Conservation (phyloP, 2,329 filamentous ascomycete species). For the Colletotrichum cereale region DNA sequence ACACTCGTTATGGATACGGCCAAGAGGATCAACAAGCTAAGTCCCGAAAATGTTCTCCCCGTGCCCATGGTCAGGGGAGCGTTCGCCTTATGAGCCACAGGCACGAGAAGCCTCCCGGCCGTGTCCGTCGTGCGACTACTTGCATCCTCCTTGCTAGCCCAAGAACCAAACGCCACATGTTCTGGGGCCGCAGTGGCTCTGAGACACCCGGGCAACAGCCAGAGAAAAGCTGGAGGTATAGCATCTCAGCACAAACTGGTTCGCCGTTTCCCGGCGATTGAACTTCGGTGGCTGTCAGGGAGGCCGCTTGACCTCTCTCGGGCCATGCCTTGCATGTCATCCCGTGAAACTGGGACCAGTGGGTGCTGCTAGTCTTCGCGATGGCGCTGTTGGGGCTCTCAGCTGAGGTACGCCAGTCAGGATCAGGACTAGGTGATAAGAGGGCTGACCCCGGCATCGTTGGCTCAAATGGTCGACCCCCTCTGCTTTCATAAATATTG, state of each 20-base stretch:
- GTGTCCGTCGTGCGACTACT: not conserved
- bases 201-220: conserved; percentile 13
- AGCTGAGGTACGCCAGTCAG: conserved; percentile 34
- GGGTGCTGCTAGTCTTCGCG: not conserved
- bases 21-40: too few relatives aligned
- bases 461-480: not conserved
- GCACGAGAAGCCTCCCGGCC: not conserved
- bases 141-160: not conserved
- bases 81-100: conserved; percentile 20
- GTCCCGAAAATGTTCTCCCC: not conserved
- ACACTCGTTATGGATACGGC: not conserved
- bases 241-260: not conserved
- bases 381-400: conserved; percentile 19
- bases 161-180: not conserved
- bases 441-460: conserved; percentile 8
- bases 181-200: not conserved
- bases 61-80: not conserved
- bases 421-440: conserved; percentile 3
- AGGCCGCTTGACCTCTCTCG: conserved; percentile 30
- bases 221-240: not conserved
- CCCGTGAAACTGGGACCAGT: not conserved
- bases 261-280: not conserved
- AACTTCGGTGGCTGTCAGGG: conserved; percentile 1
- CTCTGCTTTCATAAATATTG: too few relatives aligned
- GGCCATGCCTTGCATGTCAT: not conserved